Conservation (phyloP, 345 rosid genomes). For the Citrus medica region DNA sequence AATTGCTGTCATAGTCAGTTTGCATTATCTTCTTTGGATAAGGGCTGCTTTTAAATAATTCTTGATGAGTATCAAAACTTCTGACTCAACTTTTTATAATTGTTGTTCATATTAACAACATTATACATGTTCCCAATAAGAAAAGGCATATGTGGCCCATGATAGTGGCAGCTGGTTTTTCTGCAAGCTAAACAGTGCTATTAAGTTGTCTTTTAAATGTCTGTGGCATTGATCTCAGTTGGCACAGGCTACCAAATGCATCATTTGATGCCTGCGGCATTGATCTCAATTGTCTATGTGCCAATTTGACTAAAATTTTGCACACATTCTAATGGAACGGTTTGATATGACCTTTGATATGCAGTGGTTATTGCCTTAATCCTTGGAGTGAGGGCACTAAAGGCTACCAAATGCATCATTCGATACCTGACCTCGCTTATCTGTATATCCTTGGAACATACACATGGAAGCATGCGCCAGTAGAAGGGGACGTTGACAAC, state of each 20-base stretch:
- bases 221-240: neutral
- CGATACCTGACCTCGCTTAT: neutral
- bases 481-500: neutral
- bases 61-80: neutral
- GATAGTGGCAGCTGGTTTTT: neutral
- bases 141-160: neutral
- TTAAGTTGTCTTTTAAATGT: neutral
- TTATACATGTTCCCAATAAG: neutral
- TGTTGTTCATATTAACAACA: neutral
- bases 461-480: neutral
- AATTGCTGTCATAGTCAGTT: neutral
- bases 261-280: no score
- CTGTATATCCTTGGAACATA: neutral
- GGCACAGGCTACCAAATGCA: neutral
- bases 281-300: neutral
- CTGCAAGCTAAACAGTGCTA: neutral
- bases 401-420: neutral
- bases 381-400: neutral
- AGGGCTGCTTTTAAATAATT: neutral
- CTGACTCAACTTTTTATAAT: neutral
- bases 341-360: neutral
- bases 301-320: no score
- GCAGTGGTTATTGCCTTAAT: neutral
- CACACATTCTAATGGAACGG: no score
- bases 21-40: neutral